These are phyloP conservation scores for Xerocomus minutiporus DNA, from an alignment of 1,284 basidiomycete species.

Conservation along the genomic window DNA sequence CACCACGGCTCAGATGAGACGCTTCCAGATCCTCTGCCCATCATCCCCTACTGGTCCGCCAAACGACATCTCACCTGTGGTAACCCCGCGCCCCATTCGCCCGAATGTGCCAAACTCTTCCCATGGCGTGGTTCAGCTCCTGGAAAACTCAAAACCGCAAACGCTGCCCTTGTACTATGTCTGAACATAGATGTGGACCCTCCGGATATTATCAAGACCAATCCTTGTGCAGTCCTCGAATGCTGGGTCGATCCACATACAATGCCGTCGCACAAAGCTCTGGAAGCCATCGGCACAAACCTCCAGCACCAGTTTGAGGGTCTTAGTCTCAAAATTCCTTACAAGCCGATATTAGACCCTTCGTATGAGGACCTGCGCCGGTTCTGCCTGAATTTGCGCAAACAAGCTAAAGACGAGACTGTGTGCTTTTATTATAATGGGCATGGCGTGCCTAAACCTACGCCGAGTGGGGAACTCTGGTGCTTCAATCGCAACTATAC, in stretches of 20 bases:
- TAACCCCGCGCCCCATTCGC: conserved; percentile 68
- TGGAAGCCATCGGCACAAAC: conserved; percentile 88
- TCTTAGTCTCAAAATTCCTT: conserved; percentile 84
- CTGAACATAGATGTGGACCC: conserved; percentile 98
- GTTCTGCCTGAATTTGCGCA: conserved; percentile 82
- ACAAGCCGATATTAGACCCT: conserved; percentile 92
- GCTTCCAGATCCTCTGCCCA: conserved; percentile 50
- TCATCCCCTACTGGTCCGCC: conserved; percentile 73
- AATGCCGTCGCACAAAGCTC: conserved; percentile 82
- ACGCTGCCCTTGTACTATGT: conserved; percentile 92
- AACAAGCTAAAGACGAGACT: conserved; percentile 90
- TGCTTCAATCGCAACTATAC: conserved; percentile 98
- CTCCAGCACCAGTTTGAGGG: conserved; percentile 96
- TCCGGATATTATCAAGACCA: conserved; percentile 95
- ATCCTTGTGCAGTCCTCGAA: conserved; percentile 91
- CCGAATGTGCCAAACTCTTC: conserved; percentile 59
- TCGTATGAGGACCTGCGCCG: conserved; percentile 92
- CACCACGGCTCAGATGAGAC: conserved; percentile 39
- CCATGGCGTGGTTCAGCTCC: conserved; percentile 77
- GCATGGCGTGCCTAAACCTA: conserved; percentile 96
- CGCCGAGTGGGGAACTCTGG: conserved; percentile 95
- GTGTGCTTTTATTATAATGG: conserved; percentile 98
- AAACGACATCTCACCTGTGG: conserved; percentile 87
- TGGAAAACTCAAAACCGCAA: conserved; percentile 85
- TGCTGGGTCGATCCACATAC: conserved; percentile 97